Base-by-base conservation (phyloP, 805 yeast species). In the Pichia membranifaciens region DNA sequence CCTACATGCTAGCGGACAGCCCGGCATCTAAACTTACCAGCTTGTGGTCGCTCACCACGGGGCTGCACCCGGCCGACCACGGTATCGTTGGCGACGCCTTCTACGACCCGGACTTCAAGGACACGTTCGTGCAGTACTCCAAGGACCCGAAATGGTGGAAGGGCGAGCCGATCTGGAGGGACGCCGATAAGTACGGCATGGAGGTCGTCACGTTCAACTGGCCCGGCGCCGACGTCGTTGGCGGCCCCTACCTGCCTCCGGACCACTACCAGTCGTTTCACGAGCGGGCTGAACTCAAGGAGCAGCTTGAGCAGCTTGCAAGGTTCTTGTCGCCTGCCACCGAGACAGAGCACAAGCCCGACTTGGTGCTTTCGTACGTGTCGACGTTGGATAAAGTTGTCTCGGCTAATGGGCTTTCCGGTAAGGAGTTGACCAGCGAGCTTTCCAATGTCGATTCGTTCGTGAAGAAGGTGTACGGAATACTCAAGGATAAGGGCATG, bases 1-100 rank as follows among this genome's bases (percentile, higher is more conserved):
- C 97, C 1, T 88, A 77, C 58, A 87, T 91, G 91, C 66, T 68
- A 8, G 96, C 97, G 1, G 76, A 88, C 2, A 88, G 89, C 61
- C 97, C 97, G 4, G 78, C 95, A 0, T 84, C 87, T 21, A 86
- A 96, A 0, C 87, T 87, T 57, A 93, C 96, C 0, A 90, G 91
- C 61, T 96, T 89, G 64, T 91, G 95, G 91, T 81, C 96, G 0
- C 62, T 90, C 54, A 83, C 84, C 1, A 91, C 97, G 0, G 98
- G 98, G 0, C 66, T 86, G 38, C 77, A 81, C 50, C 96, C 97
- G 1, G 73, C 81, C 3, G 78, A 81, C 47, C 96, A 90, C 64
- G 96, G 96, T 1, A 84, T 91, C 25, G 84, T 90, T 2, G 89
- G 93, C 2, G 87, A 88, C 66, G 77, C 82, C 3, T 87, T 88